Evolutionary conservation across 768 basidiomycete species (phyloP).

Genomic region (Dentipellis sp.): DNA sequence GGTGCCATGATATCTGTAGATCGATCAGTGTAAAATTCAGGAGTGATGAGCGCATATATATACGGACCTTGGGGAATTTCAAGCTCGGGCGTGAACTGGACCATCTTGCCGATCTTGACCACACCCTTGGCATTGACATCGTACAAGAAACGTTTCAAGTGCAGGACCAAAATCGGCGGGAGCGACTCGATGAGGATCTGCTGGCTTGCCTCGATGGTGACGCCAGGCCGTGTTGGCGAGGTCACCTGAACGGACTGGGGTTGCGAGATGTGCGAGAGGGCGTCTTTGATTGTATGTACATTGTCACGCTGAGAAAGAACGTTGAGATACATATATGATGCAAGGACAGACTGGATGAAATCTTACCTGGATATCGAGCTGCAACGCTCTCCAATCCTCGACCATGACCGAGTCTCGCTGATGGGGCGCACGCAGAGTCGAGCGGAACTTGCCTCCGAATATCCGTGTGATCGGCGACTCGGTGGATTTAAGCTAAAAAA

Average conservation of each 20-base stretch:
- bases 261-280: conserved; percentile 64
- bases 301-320: conserved; percentile 45
- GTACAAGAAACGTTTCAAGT: conserved; percentile 88
- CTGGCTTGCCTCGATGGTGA: conserved; percentile 63
- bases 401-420: conserved; percentile 82
- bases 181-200: conserved; percentile 71
- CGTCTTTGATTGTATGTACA: conserved; percentile 75
- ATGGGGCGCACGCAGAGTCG: conserved; percentile 70
- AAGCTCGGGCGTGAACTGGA: conserved; percentile 70
- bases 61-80: conserved; percentile 59
- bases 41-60: background rate
- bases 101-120: conserved; percentile 78
- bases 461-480: conserved; percentile 88
- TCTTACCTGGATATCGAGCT: conserved; percentile 79
- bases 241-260: conserved; percentile 77
- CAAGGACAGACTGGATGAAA: no score
- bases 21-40: background rate
- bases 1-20: conserved; percentile 4
- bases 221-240: conserved; percentile 43
- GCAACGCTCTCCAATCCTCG: conserved; percentile 86
- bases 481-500: conserved; percentile 54
- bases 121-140: conserved; percentile 68
- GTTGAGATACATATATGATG: background rate
- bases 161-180: conserved; percentile 78
- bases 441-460: conserved; percentile 89